Evolutionary conservation across 495 filamentous ascomycete genomes (phyloP).

Genomic region (Apodospora peruviana): DNA sequence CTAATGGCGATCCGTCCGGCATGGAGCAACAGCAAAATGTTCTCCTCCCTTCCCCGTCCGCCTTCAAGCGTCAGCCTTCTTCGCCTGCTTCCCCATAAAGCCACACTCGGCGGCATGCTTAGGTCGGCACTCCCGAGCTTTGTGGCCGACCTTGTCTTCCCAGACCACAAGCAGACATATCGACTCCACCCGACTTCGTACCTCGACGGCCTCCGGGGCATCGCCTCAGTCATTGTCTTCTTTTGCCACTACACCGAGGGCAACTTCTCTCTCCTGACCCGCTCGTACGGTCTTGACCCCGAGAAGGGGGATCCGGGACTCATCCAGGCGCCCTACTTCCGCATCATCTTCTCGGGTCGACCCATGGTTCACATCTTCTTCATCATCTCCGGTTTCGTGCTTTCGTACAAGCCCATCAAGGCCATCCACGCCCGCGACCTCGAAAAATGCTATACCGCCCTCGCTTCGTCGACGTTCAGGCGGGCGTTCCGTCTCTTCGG

Average conservation of each 20-base stretch:
- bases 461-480: conserved; percentile 61
- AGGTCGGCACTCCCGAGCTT: conserved; percentile 27
- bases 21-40: conserved; percentile 3
- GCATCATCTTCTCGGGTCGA: conserved; percentile 57
- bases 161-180: conserved; percentile 21
- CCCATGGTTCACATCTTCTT: conserved; percentile 74
- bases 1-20: conserved; percentile 1
- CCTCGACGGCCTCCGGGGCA: conserved; percentile 50
- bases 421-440: conserved; percentile 48
- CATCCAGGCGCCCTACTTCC: conserved; percentile 59
- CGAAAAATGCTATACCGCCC: conserved; percentile 24
- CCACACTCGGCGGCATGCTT: conserved; percentile 8
- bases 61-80: neutral
- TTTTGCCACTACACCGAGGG: conserved; percentile 43
- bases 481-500: conserved; percentile 59
- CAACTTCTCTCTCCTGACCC: conserved; percentile 30
- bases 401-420: conserved; percentile 60
- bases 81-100: neutral
- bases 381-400: conserved; percentile 64
- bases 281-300: conserved; percentile 40
- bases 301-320: conserved; percentile 24
- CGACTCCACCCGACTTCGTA: conserved; percentile 43
- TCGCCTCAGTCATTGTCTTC: conserved; percentile 51
- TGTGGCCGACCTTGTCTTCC: conserved; percentile 24
- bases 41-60: conserved; percentile 1